Conservation (phyloP, 495 filamentous ascomycete species). For the Penicillium maclennaniae region DNA sequence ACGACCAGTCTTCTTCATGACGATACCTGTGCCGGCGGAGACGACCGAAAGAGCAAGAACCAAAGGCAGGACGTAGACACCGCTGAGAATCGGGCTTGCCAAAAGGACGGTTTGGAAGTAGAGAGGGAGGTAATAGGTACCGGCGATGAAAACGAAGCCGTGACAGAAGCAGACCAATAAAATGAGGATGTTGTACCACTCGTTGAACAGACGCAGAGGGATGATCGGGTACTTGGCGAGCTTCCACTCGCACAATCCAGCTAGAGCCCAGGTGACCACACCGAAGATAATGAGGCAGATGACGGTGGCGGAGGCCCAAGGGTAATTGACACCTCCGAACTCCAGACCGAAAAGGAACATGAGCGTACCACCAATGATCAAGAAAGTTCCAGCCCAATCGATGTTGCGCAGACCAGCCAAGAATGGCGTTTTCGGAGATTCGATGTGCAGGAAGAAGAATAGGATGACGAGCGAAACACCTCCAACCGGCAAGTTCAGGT, state of each 20-base stretch:
- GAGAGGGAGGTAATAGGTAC: conserved; percentile 71
- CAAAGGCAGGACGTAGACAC: conserved; percentile 75
- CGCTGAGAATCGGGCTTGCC: conserved; percentile 66
- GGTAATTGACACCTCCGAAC: conserved; percentile 69
- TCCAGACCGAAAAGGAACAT: conserved; percentile 81
- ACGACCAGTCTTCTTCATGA: conserved; percentile 67
- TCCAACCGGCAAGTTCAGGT: conserved; percentile 70
- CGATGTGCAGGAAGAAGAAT: conserved; percentile 66
- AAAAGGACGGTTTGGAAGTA: conserved; percentile 77
- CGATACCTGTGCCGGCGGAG: conserved; percentile 60
- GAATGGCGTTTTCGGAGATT: conserved; percentile 72
- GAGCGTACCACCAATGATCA: conserved; percentile 70
- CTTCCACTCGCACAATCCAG: conserved; percentile 66
- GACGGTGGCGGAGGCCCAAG: conserved; percentile 72
- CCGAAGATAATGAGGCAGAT: conserved; percentile 80
- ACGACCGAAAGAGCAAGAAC: conserved; percentile 64
- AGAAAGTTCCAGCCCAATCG: conserved; percentile 69
- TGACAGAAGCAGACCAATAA: conserved; percentile 60
- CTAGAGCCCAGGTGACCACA: conserved; percentile 54
- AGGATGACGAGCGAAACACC: conserved; percentile 64
- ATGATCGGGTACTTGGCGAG: conserved; percentile 75
- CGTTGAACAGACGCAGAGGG: conserved; percentile 63
- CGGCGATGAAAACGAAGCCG: conserved; percentile 69
- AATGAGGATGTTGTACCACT: conserved; percentile 54
- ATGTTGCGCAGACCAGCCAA: conserved; percentile 66